Percentiles rank a stretch among this genome's conserved stretches.
phyloP scores from a whole-genome alignment of 148 eudicot genomes.

The Silene uniflora region DNA sequence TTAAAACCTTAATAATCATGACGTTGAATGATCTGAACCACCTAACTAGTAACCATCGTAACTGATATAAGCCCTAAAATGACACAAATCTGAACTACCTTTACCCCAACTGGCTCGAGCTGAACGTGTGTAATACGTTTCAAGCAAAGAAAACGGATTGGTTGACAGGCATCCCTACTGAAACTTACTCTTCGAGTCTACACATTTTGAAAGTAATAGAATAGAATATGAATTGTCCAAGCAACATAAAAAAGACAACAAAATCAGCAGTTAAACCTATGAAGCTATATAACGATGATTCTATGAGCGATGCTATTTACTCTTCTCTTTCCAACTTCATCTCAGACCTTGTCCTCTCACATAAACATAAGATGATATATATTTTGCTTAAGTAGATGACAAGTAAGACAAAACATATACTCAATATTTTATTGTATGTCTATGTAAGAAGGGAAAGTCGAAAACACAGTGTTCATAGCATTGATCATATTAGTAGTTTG shows the following conservation, averaged over 20 bases:
- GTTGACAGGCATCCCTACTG: not conserved
- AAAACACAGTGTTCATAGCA: not conserved
- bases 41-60: too few species aligned
- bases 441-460: not conserved
- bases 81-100: too few species aligned
- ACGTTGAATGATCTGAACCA: too few species aligned
- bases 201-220: not conserved
- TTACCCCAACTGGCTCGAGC: too few species aligned
- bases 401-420: not conserved
- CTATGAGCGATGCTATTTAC: not conserved
- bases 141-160: not conserved
- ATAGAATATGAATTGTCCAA: too few species aligned
- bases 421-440: not conserved
- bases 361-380: not conserved
- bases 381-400: not conserved
- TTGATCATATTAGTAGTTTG: not conserved
- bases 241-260: not conserved
- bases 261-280: not conserved
- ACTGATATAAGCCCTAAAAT: too few species aligned
- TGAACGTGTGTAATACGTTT: not conserved
- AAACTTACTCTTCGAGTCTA: not conserved
- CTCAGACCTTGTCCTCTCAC: not conserved
- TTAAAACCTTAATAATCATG: too few species aligned
- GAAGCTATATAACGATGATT: slow-evolving; percentile 1
- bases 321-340: not conserved